Evolutionary conservation across 2,329 filamentous ascomycete genomes (phyloP), one percentile per base, ranked within the genome.

Genomic region (Fusarium secorum): DNA sequence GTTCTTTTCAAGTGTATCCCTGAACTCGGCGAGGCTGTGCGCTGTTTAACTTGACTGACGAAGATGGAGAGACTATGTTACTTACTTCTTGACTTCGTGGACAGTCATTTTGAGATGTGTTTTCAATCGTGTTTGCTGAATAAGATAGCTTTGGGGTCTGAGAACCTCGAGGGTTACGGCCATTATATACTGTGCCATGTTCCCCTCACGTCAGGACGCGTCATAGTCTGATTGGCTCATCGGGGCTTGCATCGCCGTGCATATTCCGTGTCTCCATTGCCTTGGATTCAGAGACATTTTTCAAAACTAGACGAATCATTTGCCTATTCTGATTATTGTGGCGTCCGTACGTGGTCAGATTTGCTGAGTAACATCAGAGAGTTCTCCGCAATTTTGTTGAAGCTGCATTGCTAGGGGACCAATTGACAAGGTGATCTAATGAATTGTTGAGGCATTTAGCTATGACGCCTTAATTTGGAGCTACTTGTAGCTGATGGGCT

Each of bases 61-160:
- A 18, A 2, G 5, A 10, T n/a, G 0, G 5, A n/a, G 24, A 13
- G 20, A 17, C 4, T 14, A 15, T 15, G 3, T 0, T 11, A 1
- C 38, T 7, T 5, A 45, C 52, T 42, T 33, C 6, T n/a, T 33
- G 28, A 55, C 39, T 33, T 55, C 38, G 13, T 55, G 38, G 18
- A 32, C 36, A 17, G 28, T 24, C 52, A 55, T 55, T 32, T 55
- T 45, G 38, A 45, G 9, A 17, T 45, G 18, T 4, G 0, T 13
- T 11, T 26, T n/a, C 5, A 3, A n/a, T 36, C 3, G 3, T 9
- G 18, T 17, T 48, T 9, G 1, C 48, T 52, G 18, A 3, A 49
- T 49, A 32, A 4, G 46, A 3, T 5, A 15, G 17, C 0, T 24
- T 11, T 11, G 4, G n/a, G 6, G 9, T 4, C 7, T 26, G 14